Base-by-base conservation (phyloP, 1,284 basidiomycete genomes). In the Lentinus polychrous region DNA sequence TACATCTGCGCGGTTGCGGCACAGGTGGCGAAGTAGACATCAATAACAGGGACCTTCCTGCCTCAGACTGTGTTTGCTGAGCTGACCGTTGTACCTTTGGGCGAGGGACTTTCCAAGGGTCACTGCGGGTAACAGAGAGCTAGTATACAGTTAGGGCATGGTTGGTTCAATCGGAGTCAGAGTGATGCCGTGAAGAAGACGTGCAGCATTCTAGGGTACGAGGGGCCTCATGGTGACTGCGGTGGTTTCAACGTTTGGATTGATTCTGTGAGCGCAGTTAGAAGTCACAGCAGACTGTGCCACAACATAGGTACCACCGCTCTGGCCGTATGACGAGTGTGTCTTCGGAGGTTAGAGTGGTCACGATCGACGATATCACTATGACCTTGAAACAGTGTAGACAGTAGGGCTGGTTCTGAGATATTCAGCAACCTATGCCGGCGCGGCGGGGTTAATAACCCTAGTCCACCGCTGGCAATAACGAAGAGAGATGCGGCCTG, bases 121-220 rank as follows among this genome's bases (percentile, higher is more conserved):
- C 37, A 91, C 90, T n/a, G 88, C 82, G 0, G 83, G n/a, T 79
- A 63, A 98, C 95, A n/a, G 91, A 94, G 49, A 99, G 76, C 6
- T 99, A 79, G 66, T 99, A 99, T 2, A 96, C 86, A 0, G 92
- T 94, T 2, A 86, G 79, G 2, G 88, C 83, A 54, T 96, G 95
- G 67, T 99, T 95, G 2, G 93, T 97, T 70, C 95, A 98, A 69
- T 99, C 96, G 12, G n/a, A n/a, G n/a, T n/a, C n/a, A 99, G 73
- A 42, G 98, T 77, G 37, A 97, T 67, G 61, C 91, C 83, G 60
- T 87, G 55, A 5, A 95, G 69, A n/a, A 89, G 66, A 2, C 64
- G 49, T 11, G 78, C 51, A 0, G 89, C 85, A 54, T 90, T 91
- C 6, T 67, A 60, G 3, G 86, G 62, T 0, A 70, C 68, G 24